Conservation (phyloP, 805 yeast genomes). For the Hanseniaspora clermontiae region DNA sequence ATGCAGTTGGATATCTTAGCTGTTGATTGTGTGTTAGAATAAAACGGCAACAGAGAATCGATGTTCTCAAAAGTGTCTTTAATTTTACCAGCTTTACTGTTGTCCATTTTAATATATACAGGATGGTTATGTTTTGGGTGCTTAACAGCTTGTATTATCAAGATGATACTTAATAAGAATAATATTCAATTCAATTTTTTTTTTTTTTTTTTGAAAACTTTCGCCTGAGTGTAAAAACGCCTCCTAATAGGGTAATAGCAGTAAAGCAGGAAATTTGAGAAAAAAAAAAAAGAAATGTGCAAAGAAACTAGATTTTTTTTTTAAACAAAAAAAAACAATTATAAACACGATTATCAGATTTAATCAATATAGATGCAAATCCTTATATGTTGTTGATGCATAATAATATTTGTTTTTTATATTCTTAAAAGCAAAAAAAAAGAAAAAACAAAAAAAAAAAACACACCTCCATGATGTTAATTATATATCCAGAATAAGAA, state of each 20-base stretch:
- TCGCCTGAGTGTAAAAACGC: background rate
- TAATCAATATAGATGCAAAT: no score
- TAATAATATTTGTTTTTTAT: no score
- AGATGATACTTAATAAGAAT: no score
- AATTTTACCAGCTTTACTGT: constrained; percentile 17
- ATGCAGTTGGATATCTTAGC: constrained; percentile 44
- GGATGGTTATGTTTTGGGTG: background rate
- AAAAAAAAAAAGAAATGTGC: background rate
- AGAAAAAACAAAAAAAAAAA: no score
- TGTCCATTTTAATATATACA: background rate
- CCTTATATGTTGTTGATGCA: no score
- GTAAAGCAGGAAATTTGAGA: background rate
- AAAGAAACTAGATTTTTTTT: no score
- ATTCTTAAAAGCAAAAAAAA: no score
- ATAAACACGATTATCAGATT: no score
- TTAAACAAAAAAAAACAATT: no score
- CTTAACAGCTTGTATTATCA: no score
- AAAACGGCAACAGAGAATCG: constrained; percentile 60
- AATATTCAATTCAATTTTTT: no score
- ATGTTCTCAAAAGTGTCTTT: constrained; percentile 26
- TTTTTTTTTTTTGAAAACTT: no score
- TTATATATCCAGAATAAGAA: background rate
- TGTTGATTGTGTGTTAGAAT: constrained; percentile 64
- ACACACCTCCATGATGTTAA: background rate
- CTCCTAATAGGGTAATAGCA: background rate